These are phyloP conservation scores for Venturia pyrina DNA, from an alignment of 2,329 filamentous ascomycete species.

Conservation along the genomic window DNA sequence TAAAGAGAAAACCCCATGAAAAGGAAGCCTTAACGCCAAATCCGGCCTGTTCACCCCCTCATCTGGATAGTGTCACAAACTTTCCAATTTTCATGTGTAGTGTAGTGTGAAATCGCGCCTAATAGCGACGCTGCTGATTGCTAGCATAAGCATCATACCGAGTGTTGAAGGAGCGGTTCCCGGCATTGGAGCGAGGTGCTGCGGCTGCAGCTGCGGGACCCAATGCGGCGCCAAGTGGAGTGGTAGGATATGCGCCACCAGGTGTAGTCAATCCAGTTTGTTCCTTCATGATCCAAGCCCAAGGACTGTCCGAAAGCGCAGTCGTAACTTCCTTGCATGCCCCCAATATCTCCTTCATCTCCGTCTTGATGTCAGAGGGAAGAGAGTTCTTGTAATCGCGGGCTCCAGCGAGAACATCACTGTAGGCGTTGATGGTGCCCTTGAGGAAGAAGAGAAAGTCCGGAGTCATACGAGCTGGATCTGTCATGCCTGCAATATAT, in stretches of 20 bases:
- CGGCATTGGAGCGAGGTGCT: constrained; percentile 56
- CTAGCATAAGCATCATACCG: neutral
- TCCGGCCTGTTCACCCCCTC: neutral
- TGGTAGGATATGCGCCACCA: constrained; percentile 50
- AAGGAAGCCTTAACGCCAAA: neutral
- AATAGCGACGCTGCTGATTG: constrained; percentile 1
- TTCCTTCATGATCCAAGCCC: constrained; percentile 37
- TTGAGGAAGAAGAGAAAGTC: constrained; percentile 1
- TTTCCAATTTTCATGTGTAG: neutral
- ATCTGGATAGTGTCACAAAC: neutral
- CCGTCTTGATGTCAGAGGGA: neutral
- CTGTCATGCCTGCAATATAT: neutral
- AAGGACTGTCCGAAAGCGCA: constrained; percentile 20
- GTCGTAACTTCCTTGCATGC: constrained; percentile 17
- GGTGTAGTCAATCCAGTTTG: constrained; percentile 29
- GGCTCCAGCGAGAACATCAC: neutral
- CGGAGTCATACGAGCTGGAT: neutral
- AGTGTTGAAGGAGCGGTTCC: neutral
- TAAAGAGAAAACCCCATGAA: neutral
- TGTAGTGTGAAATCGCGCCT: neutral
- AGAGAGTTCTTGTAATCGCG: neutral
- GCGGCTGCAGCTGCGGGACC: constrained; percentile 87
- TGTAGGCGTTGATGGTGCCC: neutral
- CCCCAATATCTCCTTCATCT: constrained; percentile 11
- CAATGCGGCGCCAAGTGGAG: constrained; percentile 78